phyloP scores from a whole-genome alignment of 129 eudicot species.

The Dittrichia graveolens region DNA sequence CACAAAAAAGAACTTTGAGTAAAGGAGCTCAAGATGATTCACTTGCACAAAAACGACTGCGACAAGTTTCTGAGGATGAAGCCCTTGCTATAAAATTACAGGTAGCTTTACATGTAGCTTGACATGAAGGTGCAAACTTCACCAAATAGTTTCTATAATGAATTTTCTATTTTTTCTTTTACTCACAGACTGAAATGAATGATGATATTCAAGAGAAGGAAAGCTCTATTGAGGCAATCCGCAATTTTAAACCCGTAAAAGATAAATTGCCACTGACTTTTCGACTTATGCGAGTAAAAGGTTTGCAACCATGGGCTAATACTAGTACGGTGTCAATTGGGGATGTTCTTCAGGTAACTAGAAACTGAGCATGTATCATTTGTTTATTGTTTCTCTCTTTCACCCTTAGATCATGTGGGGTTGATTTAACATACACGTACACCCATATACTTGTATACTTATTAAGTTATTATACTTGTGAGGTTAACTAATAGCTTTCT shows the following conservation, averaged over 20 bases:
- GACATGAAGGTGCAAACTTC: not conserved
- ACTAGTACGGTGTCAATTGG: slow-evolving; percentile 75
- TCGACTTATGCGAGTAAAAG: slow-evolving; percentile 81
- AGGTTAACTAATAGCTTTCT: slow-evolving; percentile 4
- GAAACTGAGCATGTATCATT: not conserved
- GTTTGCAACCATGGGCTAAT: slow-evolving; percentile 89
- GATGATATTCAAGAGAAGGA: slow-evolving; percentile 30
- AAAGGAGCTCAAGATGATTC: slow-evolving; percentile 38
- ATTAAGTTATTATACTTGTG: not conserved
- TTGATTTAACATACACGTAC: not conserved
- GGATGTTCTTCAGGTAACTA: slow-evolving; percentile 81
- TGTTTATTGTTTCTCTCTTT: slow-evolving; percentile 5
- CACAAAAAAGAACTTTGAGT: slow-evolving; percentile 42
- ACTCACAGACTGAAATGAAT: slow-evolving; percentile 37
- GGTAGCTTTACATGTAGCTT: slow-evolving; percentile 23
- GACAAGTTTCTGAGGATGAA: slow-evolving; percentile 55
- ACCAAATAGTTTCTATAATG: not conserved
- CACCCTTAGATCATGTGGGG: not conserved
- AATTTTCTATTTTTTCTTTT: not conserved
- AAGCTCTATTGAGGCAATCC: slow-evolving; percentile 48
- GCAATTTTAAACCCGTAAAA: slow-evolving; percentile 48
- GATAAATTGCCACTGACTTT: slow-evolving; percentile 67
- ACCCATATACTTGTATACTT: too few relatives aligned
- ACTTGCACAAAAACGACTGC: slow-evolving; percentile 41
- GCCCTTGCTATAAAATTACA: slow-evolving; percentile 47